These are phyloP conservation scores for Tetrastigma voinierianum DNA, from an alignment of 164 flowering plant species.

Conservation along the genomic window DNA sequence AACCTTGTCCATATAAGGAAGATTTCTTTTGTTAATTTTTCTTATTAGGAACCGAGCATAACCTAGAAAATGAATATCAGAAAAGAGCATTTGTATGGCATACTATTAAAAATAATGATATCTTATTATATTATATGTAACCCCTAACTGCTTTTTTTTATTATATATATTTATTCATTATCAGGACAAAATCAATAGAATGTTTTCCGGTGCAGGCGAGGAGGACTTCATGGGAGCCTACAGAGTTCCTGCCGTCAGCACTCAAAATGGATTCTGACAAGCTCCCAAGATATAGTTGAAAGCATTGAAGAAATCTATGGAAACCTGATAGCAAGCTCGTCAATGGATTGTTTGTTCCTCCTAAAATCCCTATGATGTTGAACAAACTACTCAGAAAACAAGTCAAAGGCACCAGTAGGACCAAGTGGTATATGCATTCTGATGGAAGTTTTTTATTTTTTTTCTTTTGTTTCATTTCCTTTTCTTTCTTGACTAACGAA, in stretches of 20 bases:
- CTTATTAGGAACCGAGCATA: too few species aligned
- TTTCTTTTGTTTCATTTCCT: not conserved
- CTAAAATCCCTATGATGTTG: conserved; percentile 67
- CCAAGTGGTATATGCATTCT: conserved; percentile 42
- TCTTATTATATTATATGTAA: too few species aligned
- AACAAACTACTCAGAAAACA: conserved; percentile 65
- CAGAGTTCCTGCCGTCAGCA: conserved; percentile 24
- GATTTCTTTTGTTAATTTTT: too few species aligned
- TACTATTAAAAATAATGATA: too few species aligned
- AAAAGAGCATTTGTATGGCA: too few species aligned
- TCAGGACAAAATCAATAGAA: not conserved
- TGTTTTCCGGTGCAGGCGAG: conserved; percentile 34
- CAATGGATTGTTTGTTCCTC: conserved; percentile 81
- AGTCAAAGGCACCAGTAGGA: conserved; percentile 74
- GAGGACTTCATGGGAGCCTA: conserved; percentile 79
- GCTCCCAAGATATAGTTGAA: conserved; percentile 8
- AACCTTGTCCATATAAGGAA: too few species aligned
- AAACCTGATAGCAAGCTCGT: conserved; percentile 55
- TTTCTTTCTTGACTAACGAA: not conserved
- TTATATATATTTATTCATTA: not conserved
- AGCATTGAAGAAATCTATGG: conserved; percentile 18
- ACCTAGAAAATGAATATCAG: too few species aligned
- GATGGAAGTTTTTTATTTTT: not conserved
- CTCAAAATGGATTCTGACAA: conserved; percentile 11
- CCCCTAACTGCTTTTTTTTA: not conserved